Conservation (phyloP, 2,329 filamentous ascomycete genomes). For the Domatiomyces globalis region DNA sequence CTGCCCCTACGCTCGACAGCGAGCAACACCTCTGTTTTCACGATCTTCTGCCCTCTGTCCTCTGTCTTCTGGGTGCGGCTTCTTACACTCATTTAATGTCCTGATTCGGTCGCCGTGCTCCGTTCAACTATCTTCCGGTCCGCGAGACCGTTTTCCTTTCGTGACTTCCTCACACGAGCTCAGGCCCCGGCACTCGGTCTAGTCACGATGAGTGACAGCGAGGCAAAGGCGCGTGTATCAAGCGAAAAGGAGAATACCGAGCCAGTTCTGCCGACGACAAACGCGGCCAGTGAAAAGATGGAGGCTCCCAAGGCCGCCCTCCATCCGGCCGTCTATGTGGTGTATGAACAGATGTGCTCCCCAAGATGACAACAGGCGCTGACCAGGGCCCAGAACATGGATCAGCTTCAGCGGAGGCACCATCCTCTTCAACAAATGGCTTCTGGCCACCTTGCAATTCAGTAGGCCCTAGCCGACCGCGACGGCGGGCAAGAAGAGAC, state of each 20-base stretch:
- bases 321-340: slow-evolving; percentile 76
- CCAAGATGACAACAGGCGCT: not conserved
- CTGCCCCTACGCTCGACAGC: too few species aligned
- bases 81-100: slow-evolving; percentile 6
- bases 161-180: slow-evolving; percentile 30
- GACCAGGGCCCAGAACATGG: slow-evolving; percentile 52
- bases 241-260: slow-evolving; percentile 53
- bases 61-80: slow-evolving; percentile 3
- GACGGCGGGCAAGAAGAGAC: not conserved
- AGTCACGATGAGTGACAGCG: slow-evolving; percentile 45
- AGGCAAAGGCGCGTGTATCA: slow-evolving; percentile 73
- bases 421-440: slow-evolving; percentile 99
- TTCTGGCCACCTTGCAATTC: slow-evolving; percentile 58
- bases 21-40: too few species aligned
- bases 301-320: slow-evolving; percentile 50
- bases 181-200: slow-evolving; percentile 21
- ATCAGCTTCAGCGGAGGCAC: slow-evolving; percentile 84
- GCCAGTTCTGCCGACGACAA: slow-evolving; percentile 61
- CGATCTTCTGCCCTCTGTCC: too few species aligned
- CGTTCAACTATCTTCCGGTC: slow-evolving; percentile 23
- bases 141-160: slow-evolving; percentile 33
- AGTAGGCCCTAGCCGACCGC: slow-evolving; percentile 25
- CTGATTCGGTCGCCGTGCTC: slow-evolving; percentile 7
- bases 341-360: slow-evolving; percentile 28
- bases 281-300: slow-evolving; percentile 57